Percentiles rank a stretch among this genome's conserved stretches.
phyloP scores from a whole-genome alignment of 225 moss, liverwort and hornwort species.

The Pseudoscleropodium purum region DNA sequence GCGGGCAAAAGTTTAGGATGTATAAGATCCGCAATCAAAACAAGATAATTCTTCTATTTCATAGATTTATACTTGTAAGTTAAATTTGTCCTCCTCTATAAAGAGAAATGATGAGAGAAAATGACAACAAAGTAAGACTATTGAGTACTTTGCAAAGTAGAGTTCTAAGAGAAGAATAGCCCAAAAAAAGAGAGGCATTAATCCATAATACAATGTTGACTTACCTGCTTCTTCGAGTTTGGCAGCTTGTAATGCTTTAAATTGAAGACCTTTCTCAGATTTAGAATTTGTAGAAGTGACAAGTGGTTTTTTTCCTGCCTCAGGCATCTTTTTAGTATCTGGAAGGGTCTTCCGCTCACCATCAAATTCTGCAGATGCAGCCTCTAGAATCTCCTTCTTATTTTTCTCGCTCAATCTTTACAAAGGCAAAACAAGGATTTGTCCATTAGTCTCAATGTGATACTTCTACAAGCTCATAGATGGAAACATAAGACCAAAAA shows the following conservation, averaged over 20 bases:
- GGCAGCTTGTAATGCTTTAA: conserved; percentile 3
- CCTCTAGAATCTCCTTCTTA: conserved; percentile 8
- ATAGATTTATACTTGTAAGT: not conserved
- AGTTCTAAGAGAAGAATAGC: not conserved
- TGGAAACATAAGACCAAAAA: not conserved
- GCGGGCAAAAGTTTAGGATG: not conserved
- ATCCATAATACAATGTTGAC: not conserved
- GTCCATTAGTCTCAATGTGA: not conserved
- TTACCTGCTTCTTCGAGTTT: conserved; percentile 20
- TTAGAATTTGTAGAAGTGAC: not conserved
- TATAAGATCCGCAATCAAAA: not conserved
- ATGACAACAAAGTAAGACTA: not conserved
- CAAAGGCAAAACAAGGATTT: not conserved
- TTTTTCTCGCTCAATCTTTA: conserved; percentile 18
- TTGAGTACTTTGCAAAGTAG: not conserved
- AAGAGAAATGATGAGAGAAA: not conserved
- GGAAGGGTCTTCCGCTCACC: not conserved
- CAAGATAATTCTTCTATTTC: not conserved
- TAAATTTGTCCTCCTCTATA: not conserved
- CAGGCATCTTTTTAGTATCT: not conserved
- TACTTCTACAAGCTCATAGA: not conserved
- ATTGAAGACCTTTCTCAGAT: conserved; percentile 2
- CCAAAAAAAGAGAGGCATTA: not conserved
- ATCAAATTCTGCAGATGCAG: conserved; percentile 18
- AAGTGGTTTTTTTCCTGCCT: not conserved